Evolutionary conservation across 73 alveolate species (phyloP).

Genomic region (Paraurostyla sp.): DNA sequence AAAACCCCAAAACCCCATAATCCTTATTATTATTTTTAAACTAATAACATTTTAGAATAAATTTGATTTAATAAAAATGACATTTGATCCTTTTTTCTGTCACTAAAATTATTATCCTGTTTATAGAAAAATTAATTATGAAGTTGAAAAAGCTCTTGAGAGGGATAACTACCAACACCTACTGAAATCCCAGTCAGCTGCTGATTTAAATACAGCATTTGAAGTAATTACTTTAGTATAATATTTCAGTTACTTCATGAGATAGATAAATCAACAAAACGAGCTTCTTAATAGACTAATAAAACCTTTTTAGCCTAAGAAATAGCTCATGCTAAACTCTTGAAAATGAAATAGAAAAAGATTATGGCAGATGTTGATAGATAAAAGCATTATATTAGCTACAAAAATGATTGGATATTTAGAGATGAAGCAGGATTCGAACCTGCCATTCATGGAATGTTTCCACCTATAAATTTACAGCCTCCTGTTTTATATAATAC

Average conservation of each 20-base stretch:
- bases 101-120: constrained; percentile 43
- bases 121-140: constrained; percentile 1
- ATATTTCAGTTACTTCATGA: constrained; percentile 12
- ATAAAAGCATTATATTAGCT: constrained; percentile 15
- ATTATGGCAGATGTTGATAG: neutral
- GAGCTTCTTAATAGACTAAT: neutral
- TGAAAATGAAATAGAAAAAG: neutral
- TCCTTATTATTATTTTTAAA: too few relatives aligned
- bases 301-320: constrained; percentile 10
- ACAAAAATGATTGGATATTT: constrained; percentile 46
- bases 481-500: constrained; percentile 10
- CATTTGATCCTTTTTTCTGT: constrained; percentile 5
- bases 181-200: constrained; percentile 3
- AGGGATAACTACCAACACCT: neutral
- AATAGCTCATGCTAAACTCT: constrained; percentile 21
- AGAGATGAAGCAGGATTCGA: constrained; percentile 35
- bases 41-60: too few relatives aligned
- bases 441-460: neutral
- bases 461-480: constrained; percentile 42
- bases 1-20: too few relatives aligned
- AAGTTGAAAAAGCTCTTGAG: neutral
- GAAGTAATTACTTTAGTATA: neutral
- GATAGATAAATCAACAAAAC: constrained; percentile 9
- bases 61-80: neutral
- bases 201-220: constrained; percentile 40